Evolutionary conservation across 306 rosid genomes (phyloP).

Genomic region (Crataegus laevigata): DNA sequence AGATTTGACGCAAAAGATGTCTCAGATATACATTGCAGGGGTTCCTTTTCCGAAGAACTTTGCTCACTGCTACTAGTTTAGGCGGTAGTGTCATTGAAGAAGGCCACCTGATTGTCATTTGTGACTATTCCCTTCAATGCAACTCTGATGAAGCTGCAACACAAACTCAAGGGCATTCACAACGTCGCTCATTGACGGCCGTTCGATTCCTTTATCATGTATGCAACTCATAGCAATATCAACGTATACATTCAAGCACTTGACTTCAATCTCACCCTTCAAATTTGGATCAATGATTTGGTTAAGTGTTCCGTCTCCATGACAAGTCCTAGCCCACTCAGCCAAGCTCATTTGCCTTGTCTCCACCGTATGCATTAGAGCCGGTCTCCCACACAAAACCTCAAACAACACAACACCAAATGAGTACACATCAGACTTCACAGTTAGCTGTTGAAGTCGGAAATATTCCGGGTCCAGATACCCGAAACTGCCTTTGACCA

Average conservation of each 20-base stretch:
- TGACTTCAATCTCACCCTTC: not conserved
- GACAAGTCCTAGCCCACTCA: slow-evolving; percentile 6
- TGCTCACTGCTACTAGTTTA: not conserved
- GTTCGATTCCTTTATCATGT: slow-evolving; percentile 10
- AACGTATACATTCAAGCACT: slow-evolving; percentile 6
- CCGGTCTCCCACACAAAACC: slow-evolving; percentile 16
- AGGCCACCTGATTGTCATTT: not conserved
- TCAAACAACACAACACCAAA: slow-evolving; percentile 22
- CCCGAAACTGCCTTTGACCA: slow-evolving; percentile 23
- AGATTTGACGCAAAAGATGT: not conserved
- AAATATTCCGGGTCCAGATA: slow-evolving; percentile 27
- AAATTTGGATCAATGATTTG: slow-evolving; percentile 10
- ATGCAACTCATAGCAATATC: slow-evolving; percentile 12
- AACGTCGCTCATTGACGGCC: slow-evolving; percentile 31
- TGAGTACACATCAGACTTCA: slow-evolving; percentile 23
- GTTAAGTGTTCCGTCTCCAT: not conserved
- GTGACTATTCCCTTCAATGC: not conserved
- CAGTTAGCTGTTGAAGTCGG: slow-evolving; percentile 3
- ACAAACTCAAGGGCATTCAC: slow-evolving; percentile 14
- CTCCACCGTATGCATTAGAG: not conserved
- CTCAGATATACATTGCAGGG: not conserved
- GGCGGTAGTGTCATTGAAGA: no score
- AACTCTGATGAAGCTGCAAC: slow-evolving; percentile 16
- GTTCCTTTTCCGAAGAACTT: not conserved
- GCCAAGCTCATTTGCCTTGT: slow-evolving; percentile 9